These are phyloP conservation scores for Capronia americana DNA, from an alignment of 2,329 filamentous ascomycete genomes.

Conservation along the genomic window DNA sequence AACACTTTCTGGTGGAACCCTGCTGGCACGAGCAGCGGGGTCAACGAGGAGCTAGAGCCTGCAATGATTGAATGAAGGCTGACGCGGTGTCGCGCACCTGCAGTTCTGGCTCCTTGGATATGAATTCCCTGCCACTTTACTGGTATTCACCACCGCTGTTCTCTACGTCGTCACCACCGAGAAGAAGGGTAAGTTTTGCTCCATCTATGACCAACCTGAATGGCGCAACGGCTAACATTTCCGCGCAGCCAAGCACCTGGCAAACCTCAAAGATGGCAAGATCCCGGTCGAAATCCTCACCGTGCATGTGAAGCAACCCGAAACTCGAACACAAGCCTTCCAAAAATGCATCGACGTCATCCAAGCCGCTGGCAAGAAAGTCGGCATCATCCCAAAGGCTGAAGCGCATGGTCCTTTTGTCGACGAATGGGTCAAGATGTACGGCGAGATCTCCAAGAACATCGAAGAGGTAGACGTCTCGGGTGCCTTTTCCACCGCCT, in stretches of 20 bases:
- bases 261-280: slow-evolving; percentile 88
- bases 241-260: slow-evolving; percentile 81
- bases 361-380: slow-evolving; percentile 87
- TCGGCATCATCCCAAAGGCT: slow-evolving; percentile 86
- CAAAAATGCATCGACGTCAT: slow-evolving; percentile 82
- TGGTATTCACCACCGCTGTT: slow-evolving; percentile 86
- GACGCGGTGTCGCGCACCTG: slow-evolving; percentile 17
- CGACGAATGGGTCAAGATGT: slow-evolving; percentile 92
- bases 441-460: slow-evolving; percentile 79
- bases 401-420: slow-evolving; percentile 84
- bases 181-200: slow-evolving; percentile 77
- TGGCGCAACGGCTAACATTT: slow-evolving; percentile 44
- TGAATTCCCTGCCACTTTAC: slow-evolving; percentile 94
- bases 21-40: background rate
- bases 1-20: background rate
- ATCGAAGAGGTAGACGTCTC: slow-evolving; percentile 88
- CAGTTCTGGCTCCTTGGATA: slow-evolving; percentile 99
- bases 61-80: background rate
- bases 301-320: slow-evolving; percentile 80
- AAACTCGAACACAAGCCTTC: slow-evolving; percentile 90
- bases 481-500: slow-evolving; percentile 79
- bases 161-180: slow-evolving; percentile 93
- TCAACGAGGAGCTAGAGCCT: background rate
- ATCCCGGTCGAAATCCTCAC: slow-evolving; percentile 91
- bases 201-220: slow-evolving; percentile 30